phyloP scores from a whole-genome alignment of 2,329 filamentous ascomycete species.

The Clarireedia hainanense region DNA sequence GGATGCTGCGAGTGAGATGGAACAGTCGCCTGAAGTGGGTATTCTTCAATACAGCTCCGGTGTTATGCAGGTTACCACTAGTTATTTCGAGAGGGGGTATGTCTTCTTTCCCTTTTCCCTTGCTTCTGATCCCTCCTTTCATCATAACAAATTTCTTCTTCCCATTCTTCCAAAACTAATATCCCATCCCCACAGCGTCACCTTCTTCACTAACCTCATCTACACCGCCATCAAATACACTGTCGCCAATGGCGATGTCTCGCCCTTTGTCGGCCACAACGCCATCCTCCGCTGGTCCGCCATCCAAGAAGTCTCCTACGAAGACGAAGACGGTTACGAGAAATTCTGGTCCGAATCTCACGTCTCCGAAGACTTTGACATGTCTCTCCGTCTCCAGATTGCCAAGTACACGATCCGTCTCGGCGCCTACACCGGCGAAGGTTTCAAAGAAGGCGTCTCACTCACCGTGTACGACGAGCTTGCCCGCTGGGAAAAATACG shows the following conservation, averaged over 20 bases:
- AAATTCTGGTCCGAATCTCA: conserved; percentile 79
- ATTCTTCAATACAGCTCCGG: conserved; percentile 73
- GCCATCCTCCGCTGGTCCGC: conserved; percentile 69
- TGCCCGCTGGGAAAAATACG: conserved; percentile 81
- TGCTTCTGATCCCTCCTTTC: too few relatives aligned
- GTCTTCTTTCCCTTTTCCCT: too few relatives aligned
- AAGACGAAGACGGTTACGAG: conserved; percentile 62
- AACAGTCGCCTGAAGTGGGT: conserved; percentile 68
- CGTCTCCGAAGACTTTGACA: conserved; percentile 76
- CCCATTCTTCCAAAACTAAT: neutral
- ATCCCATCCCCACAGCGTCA: conserved; percentile 37
- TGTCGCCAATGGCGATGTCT: conserved; percentile 68
- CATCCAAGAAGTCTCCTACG: conserved; percentile 64
- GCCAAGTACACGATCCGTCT: conserved; percentile 66
- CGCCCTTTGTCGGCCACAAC: conserved; percentile 76
- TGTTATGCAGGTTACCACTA: conserved; percentile 71
- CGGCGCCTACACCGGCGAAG: conserved; percentile 65
- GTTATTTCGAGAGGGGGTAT: conserved; percentile 56
- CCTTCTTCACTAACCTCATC: conserved; percentile 66
- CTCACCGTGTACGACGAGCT: conserved; percentile 80
- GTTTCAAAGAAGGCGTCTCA: conserved; percentile 77
- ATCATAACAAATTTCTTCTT: neutral
- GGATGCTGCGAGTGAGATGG: conserved; percentile 75
- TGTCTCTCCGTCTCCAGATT: conserved; percentile 69
- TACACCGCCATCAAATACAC: conserved; percentile 71